Conservation (phyloP, 345 rosid species). For the Erysimum cheiranthoides region DNA sequence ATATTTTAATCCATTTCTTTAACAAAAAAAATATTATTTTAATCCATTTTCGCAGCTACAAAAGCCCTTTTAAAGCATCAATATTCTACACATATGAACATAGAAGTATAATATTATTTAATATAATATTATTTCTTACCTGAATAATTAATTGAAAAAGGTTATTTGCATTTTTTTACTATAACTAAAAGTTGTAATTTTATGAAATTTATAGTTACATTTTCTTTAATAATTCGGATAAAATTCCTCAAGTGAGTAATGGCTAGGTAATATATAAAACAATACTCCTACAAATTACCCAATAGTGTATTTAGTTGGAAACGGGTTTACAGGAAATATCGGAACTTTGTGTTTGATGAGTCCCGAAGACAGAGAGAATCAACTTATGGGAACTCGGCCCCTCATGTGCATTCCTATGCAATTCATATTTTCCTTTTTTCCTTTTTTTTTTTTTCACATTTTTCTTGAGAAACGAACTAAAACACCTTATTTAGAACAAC, state of each 20-base stretch:
- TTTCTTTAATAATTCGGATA: not conserved
- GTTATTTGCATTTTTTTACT: not conserved
- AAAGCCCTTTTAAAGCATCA: not conserved
- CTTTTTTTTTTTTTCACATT: not conserved
- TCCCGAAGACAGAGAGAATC: slow-evolving; percentile 67
- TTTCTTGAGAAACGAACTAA: too few species aligned
- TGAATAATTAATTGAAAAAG: not conserved
- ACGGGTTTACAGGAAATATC: slow-evolving; percentile 28
- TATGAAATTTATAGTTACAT: not conserved
- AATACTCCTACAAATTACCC: not conserved
- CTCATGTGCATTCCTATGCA: slow-evolving; percentile 40
- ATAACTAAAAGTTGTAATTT: not conserved
- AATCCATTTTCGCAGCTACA: slow-evolving; percentile 18
- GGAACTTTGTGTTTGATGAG: slow-evolving; percentile 47
- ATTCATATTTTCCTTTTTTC: not conserved
- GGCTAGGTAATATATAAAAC: not conserved
- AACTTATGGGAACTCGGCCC: slow-evolving; percentile 50
- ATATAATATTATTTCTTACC: not conserved
- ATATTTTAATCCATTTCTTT: slow-evolving; percentile 24
- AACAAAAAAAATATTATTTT: not conserved
- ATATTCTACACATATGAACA: not conserved
- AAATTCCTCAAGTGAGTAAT: not conserved
- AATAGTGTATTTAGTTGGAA: not conserved
- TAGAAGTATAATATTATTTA: too few species aligned
- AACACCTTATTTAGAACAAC: too few species aligned